Conservation (phyloP, 768 basidiomycete species). For the Suillus lakei region DNA sequence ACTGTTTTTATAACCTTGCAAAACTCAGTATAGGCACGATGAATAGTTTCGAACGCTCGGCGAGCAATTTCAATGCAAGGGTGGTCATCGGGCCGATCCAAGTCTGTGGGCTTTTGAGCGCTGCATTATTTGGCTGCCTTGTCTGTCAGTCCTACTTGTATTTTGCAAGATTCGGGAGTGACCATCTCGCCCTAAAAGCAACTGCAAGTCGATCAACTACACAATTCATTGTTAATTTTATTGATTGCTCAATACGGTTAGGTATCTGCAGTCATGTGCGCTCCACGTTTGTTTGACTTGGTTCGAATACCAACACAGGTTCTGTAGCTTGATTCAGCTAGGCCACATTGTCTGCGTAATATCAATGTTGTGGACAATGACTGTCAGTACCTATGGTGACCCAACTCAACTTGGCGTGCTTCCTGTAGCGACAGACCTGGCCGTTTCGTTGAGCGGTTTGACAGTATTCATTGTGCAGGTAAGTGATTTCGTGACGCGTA, state of each 20-base stretch:
- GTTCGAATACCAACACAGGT: not conserved
- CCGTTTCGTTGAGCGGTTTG: not conserved
- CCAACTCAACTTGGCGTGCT: constrained; percentile 4
- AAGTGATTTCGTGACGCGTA: not conserved
- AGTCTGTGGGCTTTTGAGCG: constrained; percentile 14
- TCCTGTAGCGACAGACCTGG: not conserved
- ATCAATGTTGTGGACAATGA: constrained; percentile 9
- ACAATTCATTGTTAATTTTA: not conserved
- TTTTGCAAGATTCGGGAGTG: constrained; percentile 13
- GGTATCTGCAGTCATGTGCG: constrained; percentile 10
- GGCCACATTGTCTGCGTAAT: constrained; percentile 2
- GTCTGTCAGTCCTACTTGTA: constrained; percentile 19
- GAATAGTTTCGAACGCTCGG: not conserved
- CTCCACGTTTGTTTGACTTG: not conserved
- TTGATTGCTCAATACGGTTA: not conserved
- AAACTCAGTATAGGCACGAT: not conserved
- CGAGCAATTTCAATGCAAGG: not conserved
- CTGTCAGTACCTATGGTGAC: constrained; percentile 8
- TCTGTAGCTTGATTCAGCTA: constrained; percentile 4
- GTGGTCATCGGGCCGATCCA: constrained; percentile 16
- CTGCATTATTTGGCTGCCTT: constrained; percentile 18
- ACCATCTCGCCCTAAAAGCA: constrained; percentile 10
- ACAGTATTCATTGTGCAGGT: constrained; percentile 8
- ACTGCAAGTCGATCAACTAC: not conserved
- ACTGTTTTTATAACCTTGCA: not conserved